Conservation (phyloP, 257 asterid species). For the Voacanga thouarsii region DNA sequence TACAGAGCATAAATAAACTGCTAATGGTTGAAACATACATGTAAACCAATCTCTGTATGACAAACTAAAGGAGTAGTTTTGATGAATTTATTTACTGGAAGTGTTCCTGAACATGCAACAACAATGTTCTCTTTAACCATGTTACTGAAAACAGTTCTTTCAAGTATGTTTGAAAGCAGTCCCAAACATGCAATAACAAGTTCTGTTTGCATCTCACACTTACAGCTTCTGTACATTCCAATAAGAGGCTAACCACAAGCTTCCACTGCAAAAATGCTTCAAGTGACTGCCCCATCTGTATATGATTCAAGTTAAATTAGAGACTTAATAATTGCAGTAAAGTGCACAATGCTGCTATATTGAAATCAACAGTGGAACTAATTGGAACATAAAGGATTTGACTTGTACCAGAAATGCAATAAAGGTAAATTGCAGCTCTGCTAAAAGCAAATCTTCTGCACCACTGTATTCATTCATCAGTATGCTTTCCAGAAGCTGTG, state of each 20-base stretch:
- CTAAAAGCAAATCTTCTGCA: conserved; percentile 73
- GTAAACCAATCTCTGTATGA: background rate
- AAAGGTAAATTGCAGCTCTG: conserved; percentile 89
- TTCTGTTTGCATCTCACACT: conserved; percentile 26
- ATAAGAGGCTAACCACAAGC: conserved; percentile 61
- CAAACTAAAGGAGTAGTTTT: background rate
- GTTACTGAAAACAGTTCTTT: background rate
- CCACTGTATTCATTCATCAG: conserved; percentile 66
- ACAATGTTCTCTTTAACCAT: background rate
- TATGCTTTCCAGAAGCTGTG: conserved; percentile 68
- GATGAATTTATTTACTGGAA: background rate
- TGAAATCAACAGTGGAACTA: background rate
- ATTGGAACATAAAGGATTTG: background rate
- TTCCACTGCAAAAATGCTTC: conserved; percentile 96
- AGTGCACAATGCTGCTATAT: background rate
- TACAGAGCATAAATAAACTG: background rate
- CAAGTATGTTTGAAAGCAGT: too few relatives aligned
- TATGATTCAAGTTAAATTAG: conserved; percentile 19
- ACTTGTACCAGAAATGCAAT: conserved; percentile 76
- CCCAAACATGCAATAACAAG: background rate
- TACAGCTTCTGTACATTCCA: conserved; percentile 91
- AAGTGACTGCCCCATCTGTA: conserved; percentile 98
- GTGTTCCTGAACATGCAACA: background rate
- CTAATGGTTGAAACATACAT: background rate
- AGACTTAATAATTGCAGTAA: conserved; percentile 11